Evolutionary conservation across 2,329 filamentous ascomycete species (phyloP).

Genomic region (Alternaria sp.): DNA sequence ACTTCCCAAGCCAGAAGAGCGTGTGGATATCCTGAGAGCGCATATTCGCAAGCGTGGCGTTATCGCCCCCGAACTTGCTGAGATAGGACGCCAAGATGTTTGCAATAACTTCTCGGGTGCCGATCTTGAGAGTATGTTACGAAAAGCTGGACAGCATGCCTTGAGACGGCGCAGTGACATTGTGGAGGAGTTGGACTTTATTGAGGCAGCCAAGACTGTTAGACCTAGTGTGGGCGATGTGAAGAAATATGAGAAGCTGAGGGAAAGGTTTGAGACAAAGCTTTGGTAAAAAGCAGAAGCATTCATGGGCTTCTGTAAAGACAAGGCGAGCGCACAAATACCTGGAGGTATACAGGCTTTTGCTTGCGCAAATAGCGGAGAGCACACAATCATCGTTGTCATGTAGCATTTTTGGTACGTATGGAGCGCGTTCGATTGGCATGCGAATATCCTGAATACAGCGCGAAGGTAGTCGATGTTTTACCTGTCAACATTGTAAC

Average conservation of each 20-base stretch:
- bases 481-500: no score
- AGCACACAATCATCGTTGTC: no score
- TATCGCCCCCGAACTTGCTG: conserved; percentile 64
- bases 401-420: no score
- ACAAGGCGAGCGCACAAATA: no score
- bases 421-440: neutral
- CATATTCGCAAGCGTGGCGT: conserved; percentile 59
- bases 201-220: conserved; percentile 52
- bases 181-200: conserved; percentile 60
- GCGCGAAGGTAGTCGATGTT: no score
- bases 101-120: conserved; percentile 82
- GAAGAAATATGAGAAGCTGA: conserved; percentile 64
- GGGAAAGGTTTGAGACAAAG: conserved; percentile 55
- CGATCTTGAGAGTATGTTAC: conserved; percentile 66
- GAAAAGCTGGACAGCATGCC: conserved; percentile 66
- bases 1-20: conserved; percentile 78
- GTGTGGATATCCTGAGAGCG: conserved; percentile 84
- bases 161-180: conserved; percentile 56
- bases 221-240: conserved; percentile 65
- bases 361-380: no score
- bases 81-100: conserved; percentile 67
- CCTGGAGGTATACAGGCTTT: no score
- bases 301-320: neutral
- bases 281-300: conserved; percentile 13
- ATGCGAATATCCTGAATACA: neutral